These are phyloP conservation scores for Scedosporium apiospermum DNA, from an alignment of 2,329 filamentous ascomycete species.

Conservation along the genomic window DNA sequence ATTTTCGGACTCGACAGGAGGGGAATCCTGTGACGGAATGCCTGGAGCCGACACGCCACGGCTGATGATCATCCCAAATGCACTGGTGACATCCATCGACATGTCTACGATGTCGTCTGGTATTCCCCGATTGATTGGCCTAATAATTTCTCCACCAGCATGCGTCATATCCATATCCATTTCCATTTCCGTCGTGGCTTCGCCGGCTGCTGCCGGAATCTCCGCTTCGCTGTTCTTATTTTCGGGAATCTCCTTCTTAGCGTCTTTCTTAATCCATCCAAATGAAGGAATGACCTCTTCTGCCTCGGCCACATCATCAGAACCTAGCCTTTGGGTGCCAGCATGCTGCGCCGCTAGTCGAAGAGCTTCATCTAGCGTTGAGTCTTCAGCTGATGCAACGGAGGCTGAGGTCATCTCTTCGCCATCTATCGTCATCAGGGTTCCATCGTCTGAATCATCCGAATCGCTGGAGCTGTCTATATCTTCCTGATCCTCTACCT, in stretches of 20 bases:
- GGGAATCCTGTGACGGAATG: background rate
- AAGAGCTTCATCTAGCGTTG: conserved; percentile 67
- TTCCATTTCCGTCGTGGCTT: conserved; percentile 24
- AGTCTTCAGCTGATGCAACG: conserved; percentile 48
- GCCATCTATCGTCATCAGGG: conserved; percentile 73
- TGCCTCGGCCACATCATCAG: conserved; percentile 34
- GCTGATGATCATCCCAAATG: conserved; percentile 67
- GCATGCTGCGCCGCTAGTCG: conserved; percentile 66
- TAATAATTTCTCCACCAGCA: conserved; percentile 45
- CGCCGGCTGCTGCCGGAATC: conserved; percentile 31
- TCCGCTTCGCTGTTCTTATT: conserved; percentile 17
- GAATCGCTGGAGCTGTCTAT: conserved; percentile 36
- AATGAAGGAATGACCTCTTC: conserved; percentile 64
- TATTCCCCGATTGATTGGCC: conserved; percentile 16
- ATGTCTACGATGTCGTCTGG: conserved; percentile 52
- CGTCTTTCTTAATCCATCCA: conserved; percentile 57
- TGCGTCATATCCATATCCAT: conserved; percentile 48
- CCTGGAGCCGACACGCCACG: conserved; percentile 15
- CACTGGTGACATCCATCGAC: conserved; percentile 90
- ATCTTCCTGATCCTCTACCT: conserved; percentile 36
- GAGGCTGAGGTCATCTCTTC: conserved; percentile 68
- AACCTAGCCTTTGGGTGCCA: conserved; percentile 59
- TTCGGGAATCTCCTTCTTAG: background rate
- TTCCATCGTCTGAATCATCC: conserved; percentile 62
- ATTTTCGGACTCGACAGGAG: background rate